These are phyloP conservation scores for Aspergillus japonicus DNA, from an alignment of 2,329 filamentous ascomycete genomes.

Conservation along the genomic window DNA sequence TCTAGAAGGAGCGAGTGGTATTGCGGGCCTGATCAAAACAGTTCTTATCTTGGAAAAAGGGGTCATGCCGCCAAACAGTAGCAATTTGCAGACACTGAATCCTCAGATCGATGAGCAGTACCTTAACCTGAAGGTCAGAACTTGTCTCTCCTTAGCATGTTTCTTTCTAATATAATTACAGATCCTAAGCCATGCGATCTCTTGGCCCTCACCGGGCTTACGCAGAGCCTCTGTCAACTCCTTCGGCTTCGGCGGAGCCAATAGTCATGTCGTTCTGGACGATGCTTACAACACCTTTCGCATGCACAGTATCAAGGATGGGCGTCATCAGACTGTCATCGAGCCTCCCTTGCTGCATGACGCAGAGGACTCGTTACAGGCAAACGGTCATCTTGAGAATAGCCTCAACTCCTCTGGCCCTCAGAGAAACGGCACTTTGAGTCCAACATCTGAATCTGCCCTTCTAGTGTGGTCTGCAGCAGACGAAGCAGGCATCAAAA, in stretches of 20 bases:
- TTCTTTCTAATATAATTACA: neutral
- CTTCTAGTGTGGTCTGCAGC: conserved; percentile 14
- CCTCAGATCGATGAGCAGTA: conserved; percentile 9
- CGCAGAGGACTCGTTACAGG: neutral
- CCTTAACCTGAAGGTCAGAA: conserved; percentile 2
- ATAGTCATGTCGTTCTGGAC: conserved; percentile 27
- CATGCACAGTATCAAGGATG: neutral
- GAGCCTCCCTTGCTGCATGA: neutral
- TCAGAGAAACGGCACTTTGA: neutral
- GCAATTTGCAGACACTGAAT: conserved; percentile 15
- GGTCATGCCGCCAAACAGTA: conserved; percentile 44
- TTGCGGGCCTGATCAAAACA: conserved; percentile 44
- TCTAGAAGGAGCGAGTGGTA: conserved; percentile 36
- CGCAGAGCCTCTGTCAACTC: conserved; percentile 24
- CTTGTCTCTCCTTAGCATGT: neutral
- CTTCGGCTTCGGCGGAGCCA: conserved; percentile 30
- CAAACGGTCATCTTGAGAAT: neutral
- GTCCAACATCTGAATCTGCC: neutral
- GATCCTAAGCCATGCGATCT: conserved; percentile 10
- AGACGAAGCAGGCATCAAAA: conserved; percentile 12
- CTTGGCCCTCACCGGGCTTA: conserved; percentile 21
- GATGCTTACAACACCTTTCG: conserved; percentile 14
- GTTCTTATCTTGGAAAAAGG: conserved; percentile 46
- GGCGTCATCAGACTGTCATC: conserved; percentile 1
- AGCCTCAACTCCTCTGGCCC: too few species aligned